Evolutionary conservation across 1,139 yeast species (phyloP).

Genomic region (Wickerhamomyces sp.): DNA sequence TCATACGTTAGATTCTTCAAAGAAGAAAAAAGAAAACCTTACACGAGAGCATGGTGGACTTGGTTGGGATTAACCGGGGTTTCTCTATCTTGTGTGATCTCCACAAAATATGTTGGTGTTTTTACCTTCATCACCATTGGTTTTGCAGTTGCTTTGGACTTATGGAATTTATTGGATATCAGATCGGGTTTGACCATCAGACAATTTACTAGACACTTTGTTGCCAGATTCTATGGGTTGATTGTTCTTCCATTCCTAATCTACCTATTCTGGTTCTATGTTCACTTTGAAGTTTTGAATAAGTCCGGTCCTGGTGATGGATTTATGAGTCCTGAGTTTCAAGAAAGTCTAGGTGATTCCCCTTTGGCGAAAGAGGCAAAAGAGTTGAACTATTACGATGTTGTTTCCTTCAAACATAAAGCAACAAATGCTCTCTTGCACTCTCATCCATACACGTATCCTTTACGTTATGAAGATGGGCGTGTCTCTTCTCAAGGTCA

Average conservation of each 20-base stretch:
- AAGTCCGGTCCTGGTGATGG: slow-evolving; percentile 95
- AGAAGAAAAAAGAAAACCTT: slow-evolving; percentile 56
- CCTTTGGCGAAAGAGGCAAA: slow-evolving; percentile 68
- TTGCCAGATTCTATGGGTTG: slow-evolving; percentile 69
- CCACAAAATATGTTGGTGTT: slow-evolving; percentile 93
- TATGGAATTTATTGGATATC: slow-evolving; percentile 81
- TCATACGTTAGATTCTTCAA: slow-evolving; percentile 78
- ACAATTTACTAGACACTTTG: slow-evolving; percentile 61
- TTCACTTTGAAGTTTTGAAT: slow-evolving; percentile 76
- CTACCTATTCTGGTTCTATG: slow-evolving; percentile 88
- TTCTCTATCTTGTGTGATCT: slow-evolving; percentile 81
- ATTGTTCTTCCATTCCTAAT: slow-evolving; percentile 76
- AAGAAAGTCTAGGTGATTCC: slow-evolving; percentile 84
- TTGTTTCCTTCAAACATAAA: slow-evolving; percentile 70
- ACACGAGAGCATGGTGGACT: slow-evolving; percentile 70
- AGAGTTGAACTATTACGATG: slow-evolving; percentile 69
- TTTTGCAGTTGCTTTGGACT: slow-evolving; percentile 73
- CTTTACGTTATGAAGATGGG: slow-evolving; percentile 93
- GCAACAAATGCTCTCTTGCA: slow-evolving; percentile 74
- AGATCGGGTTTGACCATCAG: slow-evolving; percentile 61
- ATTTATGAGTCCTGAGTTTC: slow-evolving; percentile 91
- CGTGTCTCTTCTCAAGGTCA: slow-evolving; percentile 94
- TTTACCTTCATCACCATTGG: slow-evolving; percentile 89
- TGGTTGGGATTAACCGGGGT: slow-evolving; percentile 87
- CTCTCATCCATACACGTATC: slow-evolving; percentile 72